Evolutionary conservation across 2,329 filamentous ascomycete species (phyloP).

Genomic region (Bipolaris cookei): DNA sequence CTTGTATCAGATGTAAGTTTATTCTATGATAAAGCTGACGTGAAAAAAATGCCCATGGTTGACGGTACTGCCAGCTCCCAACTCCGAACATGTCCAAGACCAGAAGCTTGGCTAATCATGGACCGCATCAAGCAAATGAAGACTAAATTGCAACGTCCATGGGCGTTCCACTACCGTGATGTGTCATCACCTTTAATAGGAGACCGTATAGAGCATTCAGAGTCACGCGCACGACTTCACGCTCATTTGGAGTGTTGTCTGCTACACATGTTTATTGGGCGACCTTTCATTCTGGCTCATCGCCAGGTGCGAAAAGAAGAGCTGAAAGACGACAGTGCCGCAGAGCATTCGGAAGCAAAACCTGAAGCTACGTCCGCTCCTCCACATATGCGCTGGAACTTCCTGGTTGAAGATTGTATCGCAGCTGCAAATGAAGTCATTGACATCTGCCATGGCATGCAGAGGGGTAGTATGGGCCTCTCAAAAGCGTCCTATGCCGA

Average conservation of each 20-base stretch:
- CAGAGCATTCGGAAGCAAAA: not conserved
- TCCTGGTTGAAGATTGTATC: slow-evolving; percentile 18
- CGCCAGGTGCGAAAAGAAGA: slow-evolving; percentile 8
- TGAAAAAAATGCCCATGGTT: not conserved
- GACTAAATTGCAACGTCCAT: slow-evolving; percentile 6
- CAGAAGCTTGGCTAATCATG: slow-evolving; percentile 12
- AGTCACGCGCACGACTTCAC: slow-evolving; percentile 9
- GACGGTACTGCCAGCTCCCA: slow-evolving; percentile 3
- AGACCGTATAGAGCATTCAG: not conserved
- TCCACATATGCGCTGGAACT: slow-evolving; percentile 5
- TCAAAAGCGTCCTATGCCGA: slow-evolving; percentile 21
- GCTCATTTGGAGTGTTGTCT: slow-evolving; percentile 18
- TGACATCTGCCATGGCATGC: slow-evolving; percentile 13
- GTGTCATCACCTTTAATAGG: not conserved
- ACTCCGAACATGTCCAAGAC: slow-evolving; percentile 12
- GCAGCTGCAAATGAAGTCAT: slow-evolving; percentile 18
- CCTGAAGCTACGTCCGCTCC: not conserved
- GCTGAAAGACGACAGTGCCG: not conserved
- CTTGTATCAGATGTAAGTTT: slow-evolving; percentile 15
- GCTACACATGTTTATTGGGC: slow-evolving; percentile 22
- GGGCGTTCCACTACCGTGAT: not conserved
- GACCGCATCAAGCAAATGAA: slow-evolving; percentile 12
- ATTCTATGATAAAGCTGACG: not conserved
- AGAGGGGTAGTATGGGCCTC: slow-evolving; percentile 17
- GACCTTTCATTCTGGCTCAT: slow-evolving; percentile 22